Evolutionary conservation across 2,329 filamentous ascomycete genomes (phyloP), one percentile per base, ranked within the genome.

Genomic region (Gliomastix tumulicola): DNA sequence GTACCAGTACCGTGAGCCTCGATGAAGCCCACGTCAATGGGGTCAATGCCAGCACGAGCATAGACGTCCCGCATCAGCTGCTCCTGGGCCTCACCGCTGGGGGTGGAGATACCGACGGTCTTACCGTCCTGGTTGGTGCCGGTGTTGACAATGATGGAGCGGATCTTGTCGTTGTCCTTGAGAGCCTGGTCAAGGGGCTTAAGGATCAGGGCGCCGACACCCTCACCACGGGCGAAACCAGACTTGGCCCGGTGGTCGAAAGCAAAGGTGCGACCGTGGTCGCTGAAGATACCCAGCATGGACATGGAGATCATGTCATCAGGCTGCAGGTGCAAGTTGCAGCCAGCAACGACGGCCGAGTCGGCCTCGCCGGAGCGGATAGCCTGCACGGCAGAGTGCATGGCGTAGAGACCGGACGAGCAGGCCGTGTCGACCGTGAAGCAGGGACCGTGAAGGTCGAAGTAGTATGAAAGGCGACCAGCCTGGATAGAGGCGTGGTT

Each of bases 201-300:
- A 11, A 82, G 49, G 10, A 80, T 50, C 4, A 82, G 45, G 34
- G 70, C 62, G 7, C 62, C 73, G 16, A 69, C 66, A 5, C 76
- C 78, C 44, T 82, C 78, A 8, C 75, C 79, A 9, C 78, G 67
- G 1, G 69, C 76, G 44, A 79, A 84, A 0, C 79, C 80, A 11
- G 20, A 21, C n/a, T n/a, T n/a, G 15, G 25, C 33, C 17, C 23
- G 8, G 13, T 12, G 30, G 13, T 28, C 25, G 6, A 36, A 30
- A 16, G 34, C 19, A 30, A 12, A 28, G 25, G 13, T 28, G 8
- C 25, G 25, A 6, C 25, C 25, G 6, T 12, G 13, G 25, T 28
- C 25, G 25, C 25, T 28, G 9, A 28, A 15, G 13, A 28, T 28
- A 28, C 30, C 13, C 7, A 38, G 50, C 17, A 56, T 51, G n/a